Conservation (phyloP, 73 alveolate genomes). For the Paramecium primaurelia region DNA sequence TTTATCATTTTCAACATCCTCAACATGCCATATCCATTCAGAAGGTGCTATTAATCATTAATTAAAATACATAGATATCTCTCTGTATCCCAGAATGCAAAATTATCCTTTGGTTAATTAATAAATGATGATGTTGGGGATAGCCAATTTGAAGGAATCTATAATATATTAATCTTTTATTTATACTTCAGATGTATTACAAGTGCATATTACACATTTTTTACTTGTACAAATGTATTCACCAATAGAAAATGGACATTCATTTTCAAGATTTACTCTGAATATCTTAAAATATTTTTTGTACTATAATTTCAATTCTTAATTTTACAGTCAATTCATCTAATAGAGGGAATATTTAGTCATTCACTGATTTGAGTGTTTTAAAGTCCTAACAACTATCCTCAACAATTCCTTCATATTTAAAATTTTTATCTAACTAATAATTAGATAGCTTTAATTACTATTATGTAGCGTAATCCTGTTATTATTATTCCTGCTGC, state of each 20-base stretch:
- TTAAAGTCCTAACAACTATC: constrained; percentile 5
- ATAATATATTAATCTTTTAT: background rate
- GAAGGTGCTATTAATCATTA: background rate
- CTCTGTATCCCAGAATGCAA: constrained; percentile 53
- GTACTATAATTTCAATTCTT: background rate
- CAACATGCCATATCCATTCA: constrained; percentile 59
- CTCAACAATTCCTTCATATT: constrained; percentile 2
- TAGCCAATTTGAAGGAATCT: constrained; percentile 16
- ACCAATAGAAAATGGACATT: constrained; percentile 33
- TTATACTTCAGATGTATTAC: constrained; percentile 11
- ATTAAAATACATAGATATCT: background rate
- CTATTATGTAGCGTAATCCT: background rate
- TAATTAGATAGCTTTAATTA: background rate
- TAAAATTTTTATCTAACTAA: background rate
- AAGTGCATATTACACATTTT: constrained; percentile 42
- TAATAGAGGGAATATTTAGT: background rate
- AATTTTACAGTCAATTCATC: constrained; percentile 14
- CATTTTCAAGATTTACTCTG: constrained; percentile 32
- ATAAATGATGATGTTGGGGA: background rate
- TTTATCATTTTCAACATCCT: constrained; percentile 52
- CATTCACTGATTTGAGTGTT: constrained; percentile 7
- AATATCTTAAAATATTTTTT: constrained; percentile 27
- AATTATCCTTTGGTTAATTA: background rate
- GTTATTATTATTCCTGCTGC: background rate
- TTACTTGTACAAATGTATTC: constrained; percentile 41